phyloP scores from a whole-genome alignment of 108 stramenopile genomes.

The Craspedostauros australis region DNA sequence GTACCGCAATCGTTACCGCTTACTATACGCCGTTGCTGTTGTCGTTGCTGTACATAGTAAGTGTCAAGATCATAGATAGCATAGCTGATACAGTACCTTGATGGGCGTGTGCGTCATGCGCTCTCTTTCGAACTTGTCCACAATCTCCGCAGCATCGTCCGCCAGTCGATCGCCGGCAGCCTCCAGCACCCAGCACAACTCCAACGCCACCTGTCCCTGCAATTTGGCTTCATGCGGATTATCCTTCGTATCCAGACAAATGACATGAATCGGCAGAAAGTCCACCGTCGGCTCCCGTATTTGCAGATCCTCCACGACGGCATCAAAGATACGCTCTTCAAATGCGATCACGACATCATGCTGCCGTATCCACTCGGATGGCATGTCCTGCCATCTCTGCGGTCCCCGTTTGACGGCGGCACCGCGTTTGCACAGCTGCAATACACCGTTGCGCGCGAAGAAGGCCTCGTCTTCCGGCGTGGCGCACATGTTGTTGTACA shows the following conservation, averaged over 20 bases:
- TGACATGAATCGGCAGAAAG: slow-evolving; percentile 83
- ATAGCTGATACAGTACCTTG: slow-evolving; percentile 85
- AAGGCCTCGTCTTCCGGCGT: slow-evolving; percentile 83
- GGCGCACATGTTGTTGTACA: slow-evolving; percentile 70
- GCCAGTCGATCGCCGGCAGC: slow-evolving; percentile 57
- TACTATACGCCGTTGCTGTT: too few relatives aligned
- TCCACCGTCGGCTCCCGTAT: slow-evolving; percentile 83
- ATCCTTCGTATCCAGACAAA: slow-evolving; percentile 92
- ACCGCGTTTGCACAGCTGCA: slow-evolving; percentile 82
- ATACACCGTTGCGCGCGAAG: slow-evolving; percentile 76
- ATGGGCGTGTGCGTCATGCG: slow-evolving; percentile 77
- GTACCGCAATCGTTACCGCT: too few relatives aligned
- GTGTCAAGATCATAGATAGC: slow-evolving; percentile 54
- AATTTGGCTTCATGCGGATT: slow-evolving; percentile 85
- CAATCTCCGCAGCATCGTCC: slow-evolving; percentile 63
- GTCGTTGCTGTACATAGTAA: not conserved
- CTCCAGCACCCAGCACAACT: slow-evolving; percentile 82
- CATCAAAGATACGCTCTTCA: slow-evolving; percentile 90
- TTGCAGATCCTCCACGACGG: slow-evolving; percentile 89
- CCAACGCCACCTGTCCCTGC: slow-evolving; percentile 75
- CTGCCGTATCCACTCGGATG: slow-evolving; percentile 40
- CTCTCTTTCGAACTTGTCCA: slow-evolving; percentile 80
- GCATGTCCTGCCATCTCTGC: slow-evolving; percentile 86
- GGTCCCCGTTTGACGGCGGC: slow-evolving; percentile 83
- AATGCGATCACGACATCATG: slow-evolving; percentile 89